Evolutionary conservation across 306 rosid species (phyloP).

Genomic region (Glycine soja): DNA sequence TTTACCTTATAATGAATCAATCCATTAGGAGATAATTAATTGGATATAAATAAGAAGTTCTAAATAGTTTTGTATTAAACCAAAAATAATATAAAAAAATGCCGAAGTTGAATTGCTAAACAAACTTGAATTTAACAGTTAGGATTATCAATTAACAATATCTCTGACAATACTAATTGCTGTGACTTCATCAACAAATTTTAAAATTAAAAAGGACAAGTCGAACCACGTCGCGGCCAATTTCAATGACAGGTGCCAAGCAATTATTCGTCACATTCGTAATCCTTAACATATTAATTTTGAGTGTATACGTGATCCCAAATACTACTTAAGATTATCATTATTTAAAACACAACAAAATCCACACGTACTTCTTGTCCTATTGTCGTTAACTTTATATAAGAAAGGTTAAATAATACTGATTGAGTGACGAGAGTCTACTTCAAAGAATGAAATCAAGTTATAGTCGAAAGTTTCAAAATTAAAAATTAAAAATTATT

Average conservation of each 20-base stretch:
- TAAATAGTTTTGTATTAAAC: too few relatives aligned
- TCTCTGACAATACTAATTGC: not conserved
- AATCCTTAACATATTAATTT: not conserved
- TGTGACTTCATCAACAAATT: not conserved
- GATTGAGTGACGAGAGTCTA: not conserved
- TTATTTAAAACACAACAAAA: not conserved
- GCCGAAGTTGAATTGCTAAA: not conserved
- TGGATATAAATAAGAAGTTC: too few relatives aligned
- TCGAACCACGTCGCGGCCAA: not conserved
- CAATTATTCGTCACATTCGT: not conserved
- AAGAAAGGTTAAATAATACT: not conserved
- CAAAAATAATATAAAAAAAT: not conserved
- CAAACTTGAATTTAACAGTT: not conserved
- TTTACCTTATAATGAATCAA: too few relatives aligned
- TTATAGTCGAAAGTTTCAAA: not conserved
- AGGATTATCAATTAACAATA: too few relatives aligned
- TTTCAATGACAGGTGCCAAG: not conserved
- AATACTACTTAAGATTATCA: not conserved
- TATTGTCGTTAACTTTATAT: not conserved
- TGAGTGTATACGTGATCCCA: not conserved
- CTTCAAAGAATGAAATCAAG: not conserved
- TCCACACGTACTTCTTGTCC: conserved; percentile 23
- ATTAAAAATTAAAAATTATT: too few relatives aligned
- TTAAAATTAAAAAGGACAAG: not conserved
- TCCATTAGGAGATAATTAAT: too few relatives aligned